Evolutionary conservation across 768 basidiomycete species (phyloP), one percentile per base, ranked within the genome.

Genomic region (Gloeopeniophorella convolvens): DNA sequence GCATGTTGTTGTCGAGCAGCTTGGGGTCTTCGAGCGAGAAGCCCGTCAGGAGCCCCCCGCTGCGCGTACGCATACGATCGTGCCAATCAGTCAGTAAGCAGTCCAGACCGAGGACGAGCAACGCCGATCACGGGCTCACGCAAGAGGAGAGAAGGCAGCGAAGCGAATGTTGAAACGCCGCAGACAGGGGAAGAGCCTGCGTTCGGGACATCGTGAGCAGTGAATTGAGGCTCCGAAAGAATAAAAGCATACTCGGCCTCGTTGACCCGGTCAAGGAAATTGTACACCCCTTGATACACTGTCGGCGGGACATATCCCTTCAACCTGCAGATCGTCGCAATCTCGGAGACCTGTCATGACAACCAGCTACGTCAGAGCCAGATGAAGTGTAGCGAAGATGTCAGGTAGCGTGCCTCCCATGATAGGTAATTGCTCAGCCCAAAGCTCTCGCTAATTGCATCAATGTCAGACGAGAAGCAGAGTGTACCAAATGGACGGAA

Each of bases 81-180:
- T n/a, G n/a, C 33, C 20, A 16, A 24, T 24, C 18, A n/a, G 35
- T 15, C 23, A 32, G 9, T 32, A 35, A 31, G 40, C 42, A 15
- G 13, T 18, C 18, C 13, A 37, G 35, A 37, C 13, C 18, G 26
- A 24, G 16, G 13, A 40, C 16, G 8, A 30, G 20, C 31, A 41
- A 12, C 18, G 12, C 21, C 26, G 18, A 42, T 26, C 13, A 37
- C 16, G n/a, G 23, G 50, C 51, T 45, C 66, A 49, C 49, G 49
- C 56, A n/a, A 62, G 60, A 10, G 66, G 65, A 33, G 64, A 65
- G 56, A 58, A 66, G 42, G 49, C 65, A 36, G 65, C 64, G 51
- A 68, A 67, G 13, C 61, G 45, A 46, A 67, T 60, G 33, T 59
- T 60, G 54, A 56, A 58, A 34, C 59, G 56, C 15, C 63, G 51